Percentiles rank a stretch among this genome's conserved stretches.
phyloP scores from a whole-genome alignment of 2,329 filamentous ascomycete species.

The Neophaeococcomyces aloes region DNA sequence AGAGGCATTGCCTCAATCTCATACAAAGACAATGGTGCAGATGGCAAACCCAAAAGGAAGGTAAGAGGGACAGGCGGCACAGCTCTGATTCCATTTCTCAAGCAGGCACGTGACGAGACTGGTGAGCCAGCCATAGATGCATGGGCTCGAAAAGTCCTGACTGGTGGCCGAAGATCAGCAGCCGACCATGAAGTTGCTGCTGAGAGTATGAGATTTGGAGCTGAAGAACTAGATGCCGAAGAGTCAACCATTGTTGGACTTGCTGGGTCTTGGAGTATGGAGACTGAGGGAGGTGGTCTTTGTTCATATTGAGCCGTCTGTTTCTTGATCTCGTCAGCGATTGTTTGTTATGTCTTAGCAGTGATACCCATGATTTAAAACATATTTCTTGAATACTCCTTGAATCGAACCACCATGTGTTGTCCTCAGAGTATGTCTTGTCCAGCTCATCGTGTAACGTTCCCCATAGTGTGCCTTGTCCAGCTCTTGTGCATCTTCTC shows the following conservation, averaged over 20 bases:
- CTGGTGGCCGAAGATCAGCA: conserved; percentile 37
- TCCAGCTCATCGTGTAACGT: no score
- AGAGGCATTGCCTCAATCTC: conserved; percentile 20
- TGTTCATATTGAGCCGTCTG: conserved; percentile 40
- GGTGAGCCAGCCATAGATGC: conserved; percentile 74
- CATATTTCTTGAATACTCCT: no score
- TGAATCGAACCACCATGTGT: no score
- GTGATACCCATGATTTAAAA: no score
- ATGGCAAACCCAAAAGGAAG: conserved; percentile 38
- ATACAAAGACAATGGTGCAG: conserved; percentile 26
- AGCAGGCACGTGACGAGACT: conserved; percentile 93
- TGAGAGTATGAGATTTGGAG: conserved; percentile 17
- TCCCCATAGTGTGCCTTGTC: no score
- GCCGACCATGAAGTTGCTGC: conserved; percentile 39
- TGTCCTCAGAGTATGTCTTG: no score
- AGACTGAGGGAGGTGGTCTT: conserved; percentile 60
- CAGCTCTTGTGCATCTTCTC: no score
- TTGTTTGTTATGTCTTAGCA: no score
- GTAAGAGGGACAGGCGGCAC: conserved; percentile 88
- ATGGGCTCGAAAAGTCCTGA: conserved; percentile 51
- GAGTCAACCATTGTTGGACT: conserved; percentile 54
- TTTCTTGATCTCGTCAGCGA: no score
- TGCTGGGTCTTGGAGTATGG: conserved; percentile 79
- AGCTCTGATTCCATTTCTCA: conserved; percentile 85
- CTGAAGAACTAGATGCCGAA: conserved; percentile 37